These are phyloP conservation scores for Annulohypoxylon nitens DNA, from an alignment of 495 filamentous ascomycete genomes.

Conservation along the genomic window DNA sequence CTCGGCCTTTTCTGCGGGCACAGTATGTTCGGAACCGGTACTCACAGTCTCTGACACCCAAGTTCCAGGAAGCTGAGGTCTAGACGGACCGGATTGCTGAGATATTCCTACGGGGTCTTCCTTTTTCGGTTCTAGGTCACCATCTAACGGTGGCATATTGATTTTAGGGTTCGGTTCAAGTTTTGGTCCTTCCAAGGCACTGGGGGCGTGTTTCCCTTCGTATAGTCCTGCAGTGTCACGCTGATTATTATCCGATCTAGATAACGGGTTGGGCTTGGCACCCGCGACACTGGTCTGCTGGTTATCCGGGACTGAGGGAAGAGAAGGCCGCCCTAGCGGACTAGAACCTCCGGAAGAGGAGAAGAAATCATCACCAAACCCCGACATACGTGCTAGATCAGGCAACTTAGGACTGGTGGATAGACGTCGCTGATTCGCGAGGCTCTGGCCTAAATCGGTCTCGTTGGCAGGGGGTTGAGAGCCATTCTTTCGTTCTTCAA, in stretches of 20 bases:
- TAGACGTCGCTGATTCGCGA: conserved; percentile 41
- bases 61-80: conserved; percentile 73
- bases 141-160: conserved; percentile 20
- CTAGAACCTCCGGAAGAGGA: conserved; percentile 39
- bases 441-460: conserved; percentile 1
- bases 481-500: conserved; percentile 71
- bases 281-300: conserved; percentile 14
- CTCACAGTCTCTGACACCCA: conserved; percentile 72
- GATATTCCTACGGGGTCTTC: conserved; percentile 28
- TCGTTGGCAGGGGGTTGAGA: conserved; percentile 53
- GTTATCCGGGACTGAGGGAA: conserved; percentile 18
- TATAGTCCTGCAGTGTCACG: conserved; percentile 24
- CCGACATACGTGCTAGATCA: conserved; percentile 73
- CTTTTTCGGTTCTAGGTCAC: conserved; percentile 28
- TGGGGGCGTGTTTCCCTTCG: conserved; percentile 32
- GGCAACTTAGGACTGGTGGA: conserved; percentile 70
- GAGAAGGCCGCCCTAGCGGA: conserved; percentile 15
- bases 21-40: conserved; percentile 44
- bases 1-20: conserved; percentile 36
- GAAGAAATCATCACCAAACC: conserved; percentile 68
- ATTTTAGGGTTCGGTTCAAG: conserved; percentile 39
- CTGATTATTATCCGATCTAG: conserved; percentile 10
- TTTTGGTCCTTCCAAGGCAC: conserved; percentile 37
- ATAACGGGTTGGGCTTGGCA: conserved; percentile 12
- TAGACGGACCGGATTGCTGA: conserved; percentile 42